These are phyloP conservation scores for Anthracocystis walkeri DNA, from an alignment of 1,284 basidiomycete genomes.

Conservation along the genomic window DNA sequence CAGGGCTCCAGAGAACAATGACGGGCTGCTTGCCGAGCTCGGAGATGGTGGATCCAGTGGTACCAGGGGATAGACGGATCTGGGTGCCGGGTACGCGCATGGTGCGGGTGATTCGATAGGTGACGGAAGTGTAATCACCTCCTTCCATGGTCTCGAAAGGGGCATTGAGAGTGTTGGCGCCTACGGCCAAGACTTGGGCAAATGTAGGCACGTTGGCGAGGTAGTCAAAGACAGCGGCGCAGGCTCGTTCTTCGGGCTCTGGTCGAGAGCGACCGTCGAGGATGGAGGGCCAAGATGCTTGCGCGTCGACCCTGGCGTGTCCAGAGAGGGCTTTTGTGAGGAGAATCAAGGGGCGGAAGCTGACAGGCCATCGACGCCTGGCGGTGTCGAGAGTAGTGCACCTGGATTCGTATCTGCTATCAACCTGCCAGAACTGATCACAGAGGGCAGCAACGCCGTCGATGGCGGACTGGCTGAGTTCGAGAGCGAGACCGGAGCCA, in stretches of 20 bases:
- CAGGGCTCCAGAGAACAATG: constrained; percentile 82
- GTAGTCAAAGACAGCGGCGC: constrained; percentile 79
- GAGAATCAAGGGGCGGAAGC: constrained; percentile 78
- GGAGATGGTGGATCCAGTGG: constrained; percentile 77
- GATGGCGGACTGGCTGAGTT: constrained; percentile 41
- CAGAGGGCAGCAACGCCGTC: constrained; percentile 80
- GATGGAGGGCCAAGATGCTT: constrained; percentile 44
- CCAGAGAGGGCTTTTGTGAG: constrained; percentile 81
- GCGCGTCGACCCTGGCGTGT: constrained; percentile 34
- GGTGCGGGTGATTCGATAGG: constrained; percentile 77
- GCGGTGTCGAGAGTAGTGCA: constrained; percentile 82
- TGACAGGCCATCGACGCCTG: constrained; percentile 82
- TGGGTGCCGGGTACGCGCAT: constrained; percentile 80
- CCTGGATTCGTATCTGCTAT: constrained; percentile 74
- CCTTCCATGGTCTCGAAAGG: constrained; percentile 78
- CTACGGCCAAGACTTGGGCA: constrained; percentile 78
- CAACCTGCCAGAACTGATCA: constrained; percentile 80
- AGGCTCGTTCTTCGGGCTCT: constrained; percentile 70
- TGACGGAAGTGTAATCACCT: constrained; percentile 74
- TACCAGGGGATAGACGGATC: constrained; percentile 76
- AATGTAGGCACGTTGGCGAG: constrained; percentile 80
- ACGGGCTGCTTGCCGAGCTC: constrained; percentile 77
- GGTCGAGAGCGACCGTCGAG: constrained; percentile 31
- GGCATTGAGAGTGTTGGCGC: constrained; percentile 74
- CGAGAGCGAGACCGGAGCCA: constrained; percentile 71